Evolutionary conservation across 805 yeast genomes (phyloP), one percentile per base, ranked within the genome.

Genomic region (Isabelozyma rhagii): DNA sequence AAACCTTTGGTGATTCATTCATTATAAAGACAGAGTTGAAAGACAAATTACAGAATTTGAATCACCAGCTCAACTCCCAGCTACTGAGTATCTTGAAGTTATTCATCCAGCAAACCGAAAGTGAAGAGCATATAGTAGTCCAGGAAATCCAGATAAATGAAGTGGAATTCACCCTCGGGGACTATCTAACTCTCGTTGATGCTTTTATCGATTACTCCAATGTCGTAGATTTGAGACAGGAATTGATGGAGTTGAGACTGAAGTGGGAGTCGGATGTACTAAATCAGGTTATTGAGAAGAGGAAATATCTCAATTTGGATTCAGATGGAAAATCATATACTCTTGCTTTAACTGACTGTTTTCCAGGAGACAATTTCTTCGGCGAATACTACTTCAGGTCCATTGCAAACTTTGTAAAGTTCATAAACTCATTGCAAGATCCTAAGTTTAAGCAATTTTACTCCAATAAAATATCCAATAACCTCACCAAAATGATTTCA

Each of bases 401-500:
- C 1, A 45, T 66, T 10, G 51, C 54, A 7, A 54, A 53, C 41
- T 67, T 72, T 39, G 58, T 72, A 15, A 47, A 51, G 15, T 71
- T 69, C 46, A 59, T 72, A 38, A 68, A 71, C 50, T 29, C 57
- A 11, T 46, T 69, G 14, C 48, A 56, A 27, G 50, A 61, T 21
- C 57, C 47, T 3, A 43, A 60, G 0, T 49, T 70, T 43, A 67
- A 62, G 34, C 58, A 61, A 34, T 66, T 51, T 40, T 64, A 59
- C 47, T 59, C 59, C 47, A 56, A 67, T 11, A 62, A 63, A 47
- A 55, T 72, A 4, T 66, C 72, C 34, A 62, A 59, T 46, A 51
- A 55, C 43, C 55, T 72, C 39, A 67, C 63, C 15, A 58, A 60
- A 14, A 55, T 52, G 9, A 60, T 72, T 13, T 66, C 75, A 2